phyloP scores from a whole-genome alignment of 2,329 filamentous ascomycete species.

The Cucurbitaria berberidis region DNA sequence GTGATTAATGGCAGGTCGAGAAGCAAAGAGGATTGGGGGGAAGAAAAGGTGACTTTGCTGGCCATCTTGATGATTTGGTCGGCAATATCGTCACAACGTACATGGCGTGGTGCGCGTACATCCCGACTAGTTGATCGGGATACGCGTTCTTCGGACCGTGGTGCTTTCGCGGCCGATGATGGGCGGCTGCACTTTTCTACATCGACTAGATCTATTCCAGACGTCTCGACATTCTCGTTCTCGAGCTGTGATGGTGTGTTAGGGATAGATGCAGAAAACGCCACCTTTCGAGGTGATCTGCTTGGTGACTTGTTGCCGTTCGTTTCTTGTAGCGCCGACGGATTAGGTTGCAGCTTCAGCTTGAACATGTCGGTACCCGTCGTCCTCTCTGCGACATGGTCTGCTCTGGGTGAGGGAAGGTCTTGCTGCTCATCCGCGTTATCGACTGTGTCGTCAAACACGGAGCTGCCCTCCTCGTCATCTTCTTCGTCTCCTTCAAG shows the following conservation, averaged over 20 bases:
- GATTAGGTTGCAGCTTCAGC: conserved; percentile 40
- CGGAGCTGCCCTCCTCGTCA: conserved; percentile 31
- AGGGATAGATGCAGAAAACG: conserved; percentile 46
- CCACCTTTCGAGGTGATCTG: conserved; percentile 49
- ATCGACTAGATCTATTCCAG: conserved; percentile 36
- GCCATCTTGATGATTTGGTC: conserved; percentile 31
- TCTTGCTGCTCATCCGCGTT: conserved; percentile 26
- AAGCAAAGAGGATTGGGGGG: conserved; percentile 13
- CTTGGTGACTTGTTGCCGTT: conserved; percentile 45
- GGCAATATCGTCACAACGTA: conserved; percentile 43
- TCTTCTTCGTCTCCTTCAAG: conserved; percentile 30
- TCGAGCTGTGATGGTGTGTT: conserved; percentile 40
- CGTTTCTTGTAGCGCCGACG: conserved; percentile 43
- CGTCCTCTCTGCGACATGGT: conserved; percentile 24
- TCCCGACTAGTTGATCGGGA: conserved; percentile 32
- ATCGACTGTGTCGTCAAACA: conserved; percentile 39
- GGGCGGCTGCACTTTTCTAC: conserved; percentile 22
- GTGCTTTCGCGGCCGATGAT: conserved; percentile 23
- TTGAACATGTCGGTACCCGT: conserved; percentile 41
- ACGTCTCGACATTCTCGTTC: conserved; percentile 42
- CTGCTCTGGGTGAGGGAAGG: conserved; percentile 32
- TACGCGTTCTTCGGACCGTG: conserved; percentile 24
- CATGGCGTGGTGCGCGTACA: conserved; percentile 41
- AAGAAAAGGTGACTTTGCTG: conserved; percentile 38
- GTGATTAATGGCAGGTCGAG: conserved; percentile 10